A percentile compares a stretch with the other conserved stretches of the same genome.
These are phyloP conservation scores for Trichopus zeylanicus DNA, from an alignment of 116 monocot species.

Conservation along the genomic window DNA sequence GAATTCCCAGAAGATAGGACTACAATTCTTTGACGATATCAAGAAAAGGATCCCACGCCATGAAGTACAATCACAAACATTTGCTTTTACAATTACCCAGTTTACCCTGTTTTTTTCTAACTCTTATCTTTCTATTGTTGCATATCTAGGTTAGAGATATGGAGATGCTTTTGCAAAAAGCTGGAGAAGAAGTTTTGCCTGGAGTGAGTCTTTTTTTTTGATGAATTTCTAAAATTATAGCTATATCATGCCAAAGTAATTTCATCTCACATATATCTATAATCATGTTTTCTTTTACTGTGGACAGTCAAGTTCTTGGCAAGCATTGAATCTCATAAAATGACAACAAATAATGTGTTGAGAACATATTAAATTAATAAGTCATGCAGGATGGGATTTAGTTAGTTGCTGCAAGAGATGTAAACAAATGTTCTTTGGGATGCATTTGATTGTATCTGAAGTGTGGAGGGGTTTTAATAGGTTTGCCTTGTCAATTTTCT, in stretches of 20 bases:
- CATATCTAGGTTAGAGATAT: conserved; percentile 66
- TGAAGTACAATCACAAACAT: conserved; percentile 54
- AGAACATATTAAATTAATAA: neutral
- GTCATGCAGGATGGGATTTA: too few relatives aligned
- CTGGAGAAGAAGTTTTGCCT: conserved; percentile 56
- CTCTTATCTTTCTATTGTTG: conserved; percentile 1
- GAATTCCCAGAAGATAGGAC: conserved; percentile 65
- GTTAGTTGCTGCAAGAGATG: too few relatives aligned
- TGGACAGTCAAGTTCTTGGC: neutral
- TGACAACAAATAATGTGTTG: too few relatives aligned
- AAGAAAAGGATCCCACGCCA: conserved; percentile 74
- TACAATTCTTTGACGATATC: conserved; percentile 77
- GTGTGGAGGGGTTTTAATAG: too few relatives aligned
- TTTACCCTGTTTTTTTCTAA: too few relatives aligned
- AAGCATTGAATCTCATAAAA: neutral
- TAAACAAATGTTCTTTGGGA: too few relatives aligned
- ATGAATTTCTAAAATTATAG: neutral
- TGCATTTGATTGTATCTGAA: too few relatives aligned
- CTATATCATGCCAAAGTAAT: neutral
- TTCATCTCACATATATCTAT: neutral
- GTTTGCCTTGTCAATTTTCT: too few relatives aligned
- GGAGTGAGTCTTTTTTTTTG: conserved; percentile 38
- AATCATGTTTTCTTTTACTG: neutral
- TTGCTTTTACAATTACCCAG: too few relatives aligned
- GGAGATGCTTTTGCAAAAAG: conserved; percentile 74